These are phyloP conservation scores for Fraxinus latifolia DNA, from an alignment of 305 asterid genomes.

Conservation along the genomic window DNA sequence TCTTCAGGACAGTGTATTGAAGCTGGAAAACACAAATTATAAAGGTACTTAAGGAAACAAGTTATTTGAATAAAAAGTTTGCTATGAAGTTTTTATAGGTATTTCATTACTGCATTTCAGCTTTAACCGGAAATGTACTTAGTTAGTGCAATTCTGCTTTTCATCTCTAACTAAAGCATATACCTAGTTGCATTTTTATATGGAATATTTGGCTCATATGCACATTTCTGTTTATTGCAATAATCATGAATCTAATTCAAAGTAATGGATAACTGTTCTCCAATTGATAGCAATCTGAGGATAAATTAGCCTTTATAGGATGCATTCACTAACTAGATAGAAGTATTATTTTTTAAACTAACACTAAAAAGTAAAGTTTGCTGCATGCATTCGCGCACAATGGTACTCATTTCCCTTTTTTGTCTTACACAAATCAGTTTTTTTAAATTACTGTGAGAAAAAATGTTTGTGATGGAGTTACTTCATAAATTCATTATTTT, in stretches of 20 bases:
- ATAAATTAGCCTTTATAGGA: neutral
- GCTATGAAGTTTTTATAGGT: neutral
- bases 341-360: neutral
- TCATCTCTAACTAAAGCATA: neutral
- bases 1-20: neutral
- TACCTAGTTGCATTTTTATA: neutral
- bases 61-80: neutral
- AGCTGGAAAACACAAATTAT: neutral
- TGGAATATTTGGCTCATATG: neutral
- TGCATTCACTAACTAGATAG: neutral
- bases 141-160: neutral
- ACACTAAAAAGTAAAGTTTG: neutral
- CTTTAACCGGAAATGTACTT: neutral
- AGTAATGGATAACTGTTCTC: neutral
- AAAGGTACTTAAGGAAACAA: neutral
- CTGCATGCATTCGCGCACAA: neutral
- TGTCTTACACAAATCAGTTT: neutral
- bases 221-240: neutral
- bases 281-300: neutral
- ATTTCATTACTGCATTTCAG: neutral
- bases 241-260: neutral
- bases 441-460: neutral
- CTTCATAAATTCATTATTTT: neutral
- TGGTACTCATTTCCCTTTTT: neutral
- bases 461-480: neutral